A percentile compares a stretch with the other conserved stretches of the same genome.
Evolutionary conservation across 805 yeast genomes (phyloP).

Genomic region (Blastobotrys peoriensis): DNA sequence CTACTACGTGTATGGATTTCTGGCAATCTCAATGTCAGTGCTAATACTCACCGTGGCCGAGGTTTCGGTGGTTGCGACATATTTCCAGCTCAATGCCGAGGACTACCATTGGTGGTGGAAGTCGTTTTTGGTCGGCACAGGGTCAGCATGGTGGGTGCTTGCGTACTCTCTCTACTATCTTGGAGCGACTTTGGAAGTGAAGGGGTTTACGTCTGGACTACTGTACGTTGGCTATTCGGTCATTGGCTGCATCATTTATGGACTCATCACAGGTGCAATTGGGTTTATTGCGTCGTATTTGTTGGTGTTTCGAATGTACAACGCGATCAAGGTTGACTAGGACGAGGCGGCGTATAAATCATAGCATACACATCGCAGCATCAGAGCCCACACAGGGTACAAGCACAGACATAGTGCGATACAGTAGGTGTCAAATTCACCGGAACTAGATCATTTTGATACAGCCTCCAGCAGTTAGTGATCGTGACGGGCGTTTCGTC

Average conservation of each 20-base stretch:
- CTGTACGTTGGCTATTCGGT: constrained; percentile 69
- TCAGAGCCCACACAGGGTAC: no score
- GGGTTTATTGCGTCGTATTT: constrained; percentile 61
- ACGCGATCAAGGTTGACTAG: constrained; percentile 52
- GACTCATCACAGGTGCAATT: constrained; percentile 69
- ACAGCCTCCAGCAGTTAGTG: no score
- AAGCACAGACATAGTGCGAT: constrained; percentile 3
- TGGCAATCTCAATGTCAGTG: constrained; percentile 54
- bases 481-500: no score
- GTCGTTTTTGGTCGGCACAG: constrained; percentile 61
- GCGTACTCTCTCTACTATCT: constrained; percentile 64
- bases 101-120: constrained; percentile 79
- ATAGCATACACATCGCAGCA: no score
- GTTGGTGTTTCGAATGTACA: constrained; percentile 59
- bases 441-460: no score
- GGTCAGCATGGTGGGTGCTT: constrained; percentile 67
- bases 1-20: constrained; percentile 74
- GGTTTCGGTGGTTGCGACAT: constrained; percentile 63
- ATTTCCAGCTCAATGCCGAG: constrained; percentile 51
- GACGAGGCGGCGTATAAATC: not conserved
- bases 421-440: no score
- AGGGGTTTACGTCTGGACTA: constrained; percentile 52
- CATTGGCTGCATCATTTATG: constrained; percentile 54
- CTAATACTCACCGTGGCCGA: constrained; percentile 61
- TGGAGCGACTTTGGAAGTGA: constrained; percentile 48